phyloP scores from a whole-genome alignment of 192 early-diverging fungal species.

The Dissophora globulifera region DNA sequence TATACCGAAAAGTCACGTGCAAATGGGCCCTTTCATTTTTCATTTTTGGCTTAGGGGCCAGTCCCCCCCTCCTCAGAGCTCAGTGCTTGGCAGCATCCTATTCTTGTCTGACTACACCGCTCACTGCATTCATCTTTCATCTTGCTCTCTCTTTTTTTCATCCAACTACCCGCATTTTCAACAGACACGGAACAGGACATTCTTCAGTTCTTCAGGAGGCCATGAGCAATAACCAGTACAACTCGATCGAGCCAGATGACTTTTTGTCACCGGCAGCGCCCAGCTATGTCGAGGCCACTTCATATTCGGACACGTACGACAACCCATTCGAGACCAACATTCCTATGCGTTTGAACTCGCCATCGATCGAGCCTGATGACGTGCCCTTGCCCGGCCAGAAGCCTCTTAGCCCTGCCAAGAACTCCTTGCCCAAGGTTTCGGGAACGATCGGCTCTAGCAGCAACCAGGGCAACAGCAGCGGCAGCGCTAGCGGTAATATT shows the following conservation, averaged over 20 bases:
- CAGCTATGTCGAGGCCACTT: slow-evolving; percentile 48
- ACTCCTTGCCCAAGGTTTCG: slow-evolving; percentile 37
- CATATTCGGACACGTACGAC: slow-evolving; percentile 52
- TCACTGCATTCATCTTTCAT: too few relatives aligned
- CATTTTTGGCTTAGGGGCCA: too few relatives aligned
- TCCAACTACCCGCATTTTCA: too few relatives aligned
- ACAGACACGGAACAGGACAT: slow-evolving; percentile 5
- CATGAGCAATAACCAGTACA: slow-evolving; percentile 28
- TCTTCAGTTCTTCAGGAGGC: neutral
- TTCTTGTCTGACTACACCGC: too few relatives aligned
- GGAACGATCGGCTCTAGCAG: slow-evolving; percentile 46
- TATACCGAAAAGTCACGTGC: too few relatives aligned
- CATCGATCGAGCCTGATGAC: slow-evolving; percentile 51
- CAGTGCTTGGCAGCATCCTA: too few relatives aligned
- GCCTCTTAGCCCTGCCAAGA: slow-evolving; percentile 37
- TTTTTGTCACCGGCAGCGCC: slow-evolving; percentile 50
- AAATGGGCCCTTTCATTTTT: too few relatives aligned
- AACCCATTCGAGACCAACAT: slow-evolving; percentile 53
- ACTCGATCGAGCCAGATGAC: slow-evolving; percentile 44
- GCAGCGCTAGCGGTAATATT: slow-evolving; percentile 18
- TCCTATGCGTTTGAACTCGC: slow-evolving; percentile 45
- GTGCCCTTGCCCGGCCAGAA: slow-evolving; percentile 50
- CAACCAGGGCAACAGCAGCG: slow-evolving; percentile 3
- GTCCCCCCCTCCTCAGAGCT: too few relatives aligned
- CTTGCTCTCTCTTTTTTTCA: too few relatives aligned